These are phyloP conservation scores for Physcomitrellopsis africana DNA, from an alignment of 225 moss, liverwort and hornwort species.

Conservation along the genomic window DNA sequence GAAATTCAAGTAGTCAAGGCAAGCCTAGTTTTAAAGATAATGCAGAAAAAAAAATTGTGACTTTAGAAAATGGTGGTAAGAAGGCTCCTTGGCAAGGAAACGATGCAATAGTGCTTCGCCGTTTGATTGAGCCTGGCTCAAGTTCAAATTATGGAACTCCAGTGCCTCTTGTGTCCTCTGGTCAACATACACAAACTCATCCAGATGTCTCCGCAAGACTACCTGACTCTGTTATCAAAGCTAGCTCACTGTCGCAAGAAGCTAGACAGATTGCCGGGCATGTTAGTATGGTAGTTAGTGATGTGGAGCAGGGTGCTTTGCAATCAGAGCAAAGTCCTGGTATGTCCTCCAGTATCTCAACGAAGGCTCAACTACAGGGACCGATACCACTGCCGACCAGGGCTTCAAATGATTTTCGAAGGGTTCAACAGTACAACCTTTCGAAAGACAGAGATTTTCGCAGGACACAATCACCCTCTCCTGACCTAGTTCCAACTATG, in stretches of 20 bases:
- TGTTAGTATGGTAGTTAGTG: constrained; percentile 29
- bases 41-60: constrained; percentile 29
- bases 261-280: constrained; percentile 38
- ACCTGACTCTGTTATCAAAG: constrained; percentile 10
- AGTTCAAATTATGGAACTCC: constrained; percentile 47
- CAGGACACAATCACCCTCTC: constrained; percentile 61
- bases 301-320: constrained; percentile 44
- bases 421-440: constrained; percentile 49
- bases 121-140: constrained; percentile 66
- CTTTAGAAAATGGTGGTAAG: constrained; percentile 40
- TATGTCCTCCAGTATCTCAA: constrained; percentile 28
- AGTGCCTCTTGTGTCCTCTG: constrained; percentile 28
- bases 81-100: constrained; percentile 72
- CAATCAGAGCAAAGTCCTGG: constrained; percentile 38
- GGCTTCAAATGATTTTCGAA: constrained; percentile 50
- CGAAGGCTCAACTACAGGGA: constrained; percentile 48
- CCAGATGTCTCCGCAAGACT: constrained; percentile 31
- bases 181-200: constrained; percentile 26
- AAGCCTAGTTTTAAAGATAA: constrained; percentile 37
- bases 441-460: constrained; percentile 69
- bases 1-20: constrained; percentile 31
- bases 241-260: constrained; percentile 33
- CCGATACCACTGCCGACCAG: constrained; percentile 45
- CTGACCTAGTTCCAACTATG: constrained; percentile 51
- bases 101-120: constrained; percentile 61